A percentile compares a stretch with the other conserved stretches of the same genome.
Conservation (phyloP, 140 eudicot species). For the Artemisia princeps region DNA sequence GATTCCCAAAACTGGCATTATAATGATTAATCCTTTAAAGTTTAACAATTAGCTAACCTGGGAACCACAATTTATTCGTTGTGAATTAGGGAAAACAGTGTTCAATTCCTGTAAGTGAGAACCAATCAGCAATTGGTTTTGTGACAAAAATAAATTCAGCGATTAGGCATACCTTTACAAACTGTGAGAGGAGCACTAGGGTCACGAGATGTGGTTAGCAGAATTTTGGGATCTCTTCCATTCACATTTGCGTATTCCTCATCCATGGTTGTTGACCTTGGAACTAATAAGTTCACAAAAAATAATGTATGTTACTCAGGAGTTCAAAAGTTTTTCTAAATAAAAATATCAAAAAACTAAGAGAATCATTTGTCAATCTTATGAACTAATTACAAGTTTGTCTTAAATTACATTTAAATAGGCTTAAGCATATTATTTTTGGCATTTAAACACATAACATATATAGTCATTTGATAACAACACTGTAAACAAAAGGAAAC, state of each 20-base stretch:
- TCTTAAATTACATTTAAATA: too few species aligned
- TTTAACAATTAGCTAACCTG: slow-evolving; percentile 57
- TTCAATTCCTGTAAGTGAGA: slow-evolving; percentile 64
- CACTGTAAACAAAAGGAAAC: too few species aligned
- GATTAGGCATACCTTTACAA: slow-evolving; percentile 58
- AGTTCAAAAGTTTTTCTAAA: too few species aligned
- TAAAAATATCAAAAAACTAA: too few species aligned
- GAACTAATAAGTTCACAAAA: slow-evolving; percentile 47
- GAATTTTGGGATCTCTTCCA: slow-evolving; percentile 76
- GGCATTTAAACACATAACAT: too few species aligned
- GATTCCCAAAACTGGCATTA: too few species aligned
- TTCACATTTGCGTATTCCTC: slow-evolving; percentile 87
- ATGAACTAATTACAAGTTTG: too few species aligned
- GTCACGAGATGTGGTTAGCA: slow-evolving; percentile 76
- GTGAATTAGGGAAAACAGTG: slow-evolving; percentile 81
- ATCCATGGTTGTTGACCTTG: slow-evolving; percentile 69
- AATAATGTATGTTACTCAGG: too few species aligned
- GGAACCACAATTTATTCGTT: slow-evolving; percentile 90
- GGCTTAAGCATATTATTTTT: too few species aligned
- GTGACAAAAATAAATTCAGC: neutral
- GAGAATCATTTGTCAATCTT: too few species aligned
- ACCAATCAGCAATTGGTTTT: neutral
- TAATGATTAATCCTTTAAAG: neutral
- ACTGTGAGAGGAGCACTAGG: slow-evolving; percentile 96
- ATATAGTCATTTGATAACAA: too few species aligned